phyloP scores from a whole-genome alignment of 225 moss, liverwort and hornwort species.

The Thuidium tamariscinum region DNA sequence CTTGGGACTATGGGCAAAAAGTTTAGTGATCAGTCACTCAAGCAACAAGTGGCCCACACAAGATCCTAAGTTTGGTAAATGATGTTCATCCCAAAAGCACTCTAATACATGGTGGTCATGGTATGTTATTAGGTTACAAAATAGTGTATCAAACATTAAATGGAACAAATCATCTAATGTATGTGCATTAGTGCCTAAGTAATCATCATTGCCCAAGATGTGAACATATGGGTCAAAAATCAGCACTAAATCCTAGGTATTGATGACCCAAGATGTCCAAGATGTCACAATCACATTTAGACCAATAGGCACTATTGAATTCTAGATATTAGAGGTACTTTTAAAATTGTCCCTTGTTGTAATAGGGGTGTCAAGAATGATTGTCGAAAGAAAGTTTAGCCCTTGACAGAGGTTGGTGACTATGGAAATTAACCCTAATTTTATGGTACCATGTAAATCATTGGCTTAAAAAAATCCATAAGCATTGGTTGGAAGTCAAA shows the following conservation, averaged over 20 bases:
- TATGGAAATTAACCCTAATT: too few relatives aligned
- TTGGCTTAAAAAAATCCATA: too few relatives aligned
- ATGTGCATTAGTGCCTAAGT: not conserved
- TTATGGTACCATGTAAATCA: too few relatives aligned
- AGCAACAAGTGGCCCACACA: not conserved
- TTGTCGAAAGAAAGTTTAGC: too few relatives aligned
- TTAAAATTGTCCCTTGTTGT: too few relatives aligned
- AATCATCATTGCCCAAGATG: too few relatives aligned
- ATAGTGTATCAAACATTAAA: not conserved
- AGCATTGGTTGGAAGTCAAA: too few relatives aligned
- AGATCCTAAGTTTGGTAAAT: not conserved
- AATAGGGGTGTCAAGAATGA: too few relatives aligned
- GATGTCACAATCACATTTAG: not conserved
- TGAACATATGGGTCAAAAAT: not conserved
- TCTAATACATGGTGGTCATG: not conserved
- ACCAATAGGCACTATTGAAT: too few relatives aligned
- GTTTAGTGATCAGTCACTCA: not conserved
- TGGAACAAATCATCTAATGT: not conserved
- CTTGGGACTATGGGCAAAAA: not conserved
- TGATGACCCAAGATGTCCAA: accelerated
- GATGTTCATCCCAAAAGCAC: not conserved
- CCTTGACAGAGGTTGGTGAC: not conserved
- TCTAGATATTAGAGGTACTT: not conserved
- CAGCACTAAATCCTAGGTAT: not conserved
- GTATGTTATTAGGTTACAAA: not conserved